Evolutionary conservation across 768 basidiomycete species (phyloP), one percentile per base, ranked within the genome.

Genomic region (Xerocomellus chrysenteron): DNA sequence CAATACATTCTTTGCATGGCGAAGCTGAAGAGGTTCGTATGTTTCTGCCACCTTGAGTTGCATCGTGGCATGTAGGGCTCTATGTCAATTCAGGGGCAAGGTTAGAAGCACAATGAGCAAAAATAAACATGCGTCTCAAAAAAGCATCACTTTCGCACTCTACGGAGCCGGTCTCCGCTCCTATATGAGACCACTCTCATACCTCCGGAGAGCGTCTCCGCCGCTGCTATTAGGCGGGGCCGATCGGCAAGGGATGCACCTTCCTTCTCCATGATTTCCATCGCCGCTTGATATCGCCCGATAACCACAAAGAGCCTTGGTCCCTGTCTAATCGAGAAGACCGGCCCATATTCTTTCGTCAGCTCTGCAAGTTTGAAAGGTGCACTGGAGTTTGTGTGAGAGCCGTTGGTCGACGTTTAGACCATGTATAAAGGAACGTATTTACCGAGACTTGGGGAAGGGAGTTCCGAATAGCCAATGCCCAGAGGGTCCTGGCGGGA

Each of bases 211-310:
- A 57, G 54, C 0, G 39, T 56, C 53, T 55, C 56, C n/a, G 11
- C 53, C 3, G 47, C 56, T 9, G 56, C 53, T n/a, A 57, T 57
- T 13, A 13, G 1, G n/a, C 47, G 42, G 7, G 56, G 56, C 17
- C 56, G 37, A 14, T 57, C 56, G 6, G 53, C 54, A 16, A 55
- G 8, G 5, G 54, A 57, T 3, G 42, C 53, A n/a, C 56, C 56
- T 21, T 57, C 53, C 42, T 57, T 57, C 36, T 57, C 53, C 56
- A 57, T 55, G 30, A 57, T 56, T 21, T 57, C 56, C 54, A 57
- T 57, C 35, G 53, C 56, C 7, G 47, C 56, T 28, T 56, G 42
- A 6, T 57, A 56, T 19, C 56, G 47, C n/a, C 56, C 56, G 1
- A 57, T 56, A 19, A 57, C 14, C 28, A 57, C 53, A 24, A 44